A percentile compares a stretch with the other conserved stretches of the same genome.
Conservation (phyloP, 495 filamentous ascomycete species). For the Ascodesmis nigricans region DNA sequence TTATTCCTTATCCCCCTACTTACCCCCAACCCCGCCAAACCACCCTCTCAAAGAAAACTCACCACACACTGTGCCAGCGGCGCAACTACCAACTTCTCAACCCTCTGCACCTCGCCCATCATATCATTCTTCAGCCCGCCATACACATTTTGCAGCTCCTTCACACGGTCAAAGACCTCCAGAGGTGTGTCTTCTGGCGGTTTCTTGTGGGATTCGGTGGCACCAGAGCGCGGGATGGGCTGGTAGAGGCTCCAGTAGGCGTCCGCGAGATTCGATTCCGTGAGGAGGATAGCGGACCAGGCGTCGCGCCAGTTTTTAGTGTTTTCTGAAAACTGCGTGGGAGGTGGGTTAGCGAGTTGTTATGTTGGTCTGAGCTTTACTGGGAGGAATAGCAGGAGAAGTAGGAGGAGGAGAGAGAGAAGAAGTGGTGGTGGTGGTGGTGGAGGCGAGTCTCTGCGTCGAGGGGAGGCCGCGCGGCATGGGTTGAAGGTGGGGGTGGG, state of each 20-base stretch:
- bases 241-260: conserved; percentile 65
- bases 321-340: conserved; percentile 51
- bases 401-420: too few species aligned
- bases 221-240: conserved; percentile 47
- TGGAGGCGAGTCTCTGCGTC: too few species aligned
- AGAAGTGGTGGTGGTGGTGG: too few species aligned
- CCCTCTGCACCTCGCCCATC: conserved; percentile 44
- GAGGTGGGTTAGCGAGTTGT: too few species aligned
- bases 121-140: conserved; percentile 55
- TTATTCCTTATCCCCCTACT: neutral
- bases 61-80: conserved; percentile 36
- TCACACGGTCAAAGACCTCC: conserved; percentile 40
- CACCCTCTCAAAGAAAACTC: neutral
- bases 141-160: conserved; percentile 45
- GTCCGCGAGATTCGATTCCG: conserved; percentile 45
- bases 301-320: conserved; percentile 65
- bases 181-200: conserved; percentile 36
- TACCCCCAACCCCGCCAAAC: neutral
- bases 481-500: conserved; percentile 1
- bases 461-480: too few species aligned
- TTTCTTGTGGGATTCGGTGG: conserved; percentile 31
- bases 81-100: conserved; percentile 50
- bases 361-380: too few species aligned
- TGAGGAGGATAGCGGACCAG: conserved; percentile 52
- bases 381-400: too few species aligned